These are phyloP conservation scores for Prunus mira DNA, from an alignment of 306 rosid genomes.

Conservation along the genomic window DNA sequence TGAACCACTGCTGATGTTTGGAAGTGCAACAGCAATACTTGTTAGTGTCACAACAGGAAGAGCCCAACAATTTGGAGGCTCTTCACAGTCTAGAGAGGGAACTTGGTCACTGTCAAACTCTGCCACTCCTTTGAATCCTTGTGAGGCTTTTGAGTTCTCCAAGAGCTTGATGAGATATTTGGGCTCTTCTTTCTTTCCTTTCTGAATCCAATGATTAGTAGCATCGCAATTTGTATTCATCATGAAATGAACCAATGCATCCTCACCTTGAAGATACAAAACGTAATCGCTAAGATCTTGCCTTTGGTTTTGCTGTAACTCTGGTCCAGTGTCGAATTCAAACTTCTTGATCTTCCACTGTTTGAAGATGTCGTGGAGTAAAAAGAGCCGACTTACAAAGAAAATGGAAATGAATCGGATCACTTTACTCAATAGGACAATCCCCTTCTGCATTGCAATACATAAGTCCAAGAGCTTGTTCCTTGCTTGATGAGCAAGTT, in stretches of 20 bases:
- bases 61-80: slow-evolving; percentile 67
- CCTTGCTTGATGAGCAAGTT: slow-evolving; percentile 55
- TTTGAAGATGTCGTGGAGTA: slow-evolving; percentile 25
- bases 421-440: slow-evolving; percentile 56
- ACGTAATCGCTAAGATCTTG: slow-evolving; percentile 58
- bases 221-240: slow-evolving; percentile 53
- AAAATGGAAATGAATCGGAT: slow-evolving; percentile 49
- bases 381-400: slow-evolving; percentile 25
- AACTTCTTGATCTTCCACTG: slow-evolving; percentile 24
- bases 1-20: slow-evolving; percentile 26
- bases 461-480: slow-evolving; percentile 35
- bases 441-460: slow-evolving; percentile 52
- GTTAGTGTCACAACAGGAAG: slow-evolving; percentile 79
- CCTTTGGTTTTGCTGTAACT: slow-evolving; percentile 13
- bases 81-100: slow-evolving; percentile 42
- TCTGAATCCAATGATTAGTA: slow-evolving; percentile 53
- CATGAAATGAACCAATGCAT: slow-evolving; percentile 62
- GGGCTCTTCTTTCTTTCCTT: slow-evolving; percentile 61
- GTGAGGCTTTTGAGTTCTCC: slow-evolving; percentile 38
- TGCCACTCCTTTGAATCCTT: slow-evolving; percentile 56
- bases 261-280: slow-evolving; percentile 85
- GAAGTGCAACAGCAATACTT: slow-evolving; percentile 62
- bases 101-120: slow-evolving; percentile 54
- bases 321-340: slow-evolving; percentile 24
- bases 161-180: slow-evolving; percentile 43